phyloP scores from a whole-genome alignment of 2,329 filamentous ascomycete genomes.

The Colletotrichum phormii region DNA sequence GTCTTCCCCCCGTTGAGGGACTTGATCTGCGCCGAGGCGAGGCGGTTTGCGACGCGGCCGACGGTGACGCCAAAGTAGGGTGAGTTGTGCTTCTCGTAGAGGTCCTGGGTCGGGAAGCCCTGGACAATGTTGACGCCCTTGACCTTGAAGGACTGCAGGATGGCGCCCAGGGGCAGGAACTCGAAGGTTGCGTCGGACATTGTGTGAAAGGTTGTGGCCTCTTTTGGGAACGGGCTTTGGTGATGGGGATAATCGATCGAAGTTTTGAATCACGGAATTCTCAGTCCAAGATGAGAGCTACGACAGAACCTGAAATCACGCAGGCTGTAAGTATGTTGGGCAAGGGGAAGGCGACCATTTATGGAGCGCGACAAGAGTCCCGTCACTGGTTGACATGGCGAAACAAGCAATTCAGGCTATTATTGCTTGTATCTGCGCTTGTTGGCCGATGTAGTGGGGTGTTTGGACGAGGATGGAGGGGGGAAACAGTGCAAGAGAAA shows the following conservation, averaged over 20 bases:
- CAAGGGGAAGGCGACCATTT: not conserved
- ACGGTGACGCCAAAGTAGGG: conserved; percentile 95
- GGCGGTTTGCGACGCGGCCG: conserved; percentile 85
- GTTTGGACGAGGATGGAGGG: conserved; percentile 20
- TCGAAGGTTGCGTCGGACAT: conserved; percentile 65
- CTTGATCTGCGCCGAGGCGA: conserved; percentile 77
- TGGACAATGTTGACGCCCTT: conserved; percentile 88
- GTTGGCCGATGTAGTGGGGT: conserved; percentile 24
- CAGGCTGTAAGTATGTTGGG: too few relatives aligned
- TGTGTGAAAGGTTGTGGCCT: not conserved
- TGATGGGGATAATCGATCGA: not conserved
- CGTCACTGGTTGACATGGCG: conserved; percentile 9
- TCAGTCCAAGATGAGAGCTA: not conserved
- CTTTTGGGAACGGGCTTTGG: not conserved
- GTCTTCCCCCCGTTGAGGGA: conserved; percentile 75
- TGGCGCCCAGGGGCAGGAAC: conserved; percentile 81
- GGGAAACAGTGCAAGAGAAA: conserved; percentile 14
- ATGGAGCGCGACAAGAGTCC: not conserved
- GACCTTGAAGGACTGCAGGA: conserved; percentile 84
- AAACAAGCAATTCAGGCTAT: conserved; percentile 34
- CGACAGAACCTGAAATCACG: not conserved
- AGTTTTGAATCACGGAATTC: not conserved
- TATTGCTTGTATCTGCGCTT: conserved; percentile 29
- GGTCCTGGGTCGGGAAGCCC: conserved; percentile 79
- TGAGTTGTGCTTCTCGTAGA: conserved; percentile 80